A percentile compares a stretch with the other conserved stretches of the same genome.
Evolutionary conservation across 352 stramenopile genomes (phyloP).

Genomic region (Globisporangium heterothallicum): DNA sequence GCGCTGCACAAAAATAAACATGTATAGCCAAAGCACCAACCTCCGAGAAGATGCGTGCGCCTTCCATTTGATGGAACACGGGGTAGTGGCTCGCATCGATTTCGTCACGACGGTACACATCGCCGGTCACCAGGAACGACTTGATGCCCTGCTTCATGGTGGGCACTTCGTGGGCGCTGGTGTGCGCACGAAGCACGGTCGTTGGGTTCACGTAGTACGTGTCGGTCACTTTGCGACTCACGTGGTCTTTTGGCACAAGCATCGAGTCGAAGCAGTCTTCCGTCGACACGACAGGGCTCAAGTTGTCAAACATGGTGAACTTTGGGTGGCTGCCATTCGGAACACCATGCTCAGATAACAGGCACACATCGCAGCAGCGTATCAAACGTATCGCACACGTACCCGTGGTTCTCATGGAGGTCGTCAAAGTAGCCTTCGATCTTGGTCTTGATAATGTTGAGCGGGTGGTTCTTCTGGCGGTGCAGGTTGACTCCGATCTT

Average conservation of each 20-base stretch:
- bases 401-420: slow-evolving; percentile 59
- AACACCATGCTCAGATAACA: neutral
- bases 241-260: slow-evolving; percentile 88
- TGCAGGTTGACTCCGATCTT: slow-evolving; percentile 90
- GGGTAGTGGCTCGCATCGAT: slow-evolving; percentile 99
- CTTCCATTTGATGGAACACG: slow-evolving; percentile 99
- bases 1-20: neutral
- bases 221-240: slow-evolving; percentile 82
- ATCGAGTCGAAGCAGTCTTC: slow-evolving; percentile 91
- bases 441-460: slow-evolving; percentile 92
- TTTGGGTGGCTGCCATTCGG: slow-evolving; percentile 44
- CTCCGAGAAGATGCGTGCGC: slow-evolving; percentile 93
- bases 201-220: slow-evolving; percentile 88
- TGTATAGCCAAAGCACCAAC: slow-evolving; percentile 18
- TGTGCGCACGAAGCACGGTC: slow-evolving; percentile 86
- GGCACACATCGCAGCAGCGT: neutral
- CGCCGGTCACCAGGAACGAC: slow-evolving; percentile 91
- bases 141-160: slow-evolving; percentile 85
- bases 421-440: slow-evolving; percentile 88
- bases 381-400: neutral
- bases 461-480: slow-evolving; percentile 74
- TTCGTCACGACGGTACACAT: slow-evolving; percentile 98
- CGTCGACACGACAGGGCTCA: slow-evolving; percentile 82
- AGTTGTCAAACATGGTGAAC: slow-evolving; percentile 82
- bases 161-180: slow-evolving; percentile 91